phyloP scores from a whole-genome alignment of 2,329 filamentous ascomycete genomes.

The Apiospora aurea region DNA sequence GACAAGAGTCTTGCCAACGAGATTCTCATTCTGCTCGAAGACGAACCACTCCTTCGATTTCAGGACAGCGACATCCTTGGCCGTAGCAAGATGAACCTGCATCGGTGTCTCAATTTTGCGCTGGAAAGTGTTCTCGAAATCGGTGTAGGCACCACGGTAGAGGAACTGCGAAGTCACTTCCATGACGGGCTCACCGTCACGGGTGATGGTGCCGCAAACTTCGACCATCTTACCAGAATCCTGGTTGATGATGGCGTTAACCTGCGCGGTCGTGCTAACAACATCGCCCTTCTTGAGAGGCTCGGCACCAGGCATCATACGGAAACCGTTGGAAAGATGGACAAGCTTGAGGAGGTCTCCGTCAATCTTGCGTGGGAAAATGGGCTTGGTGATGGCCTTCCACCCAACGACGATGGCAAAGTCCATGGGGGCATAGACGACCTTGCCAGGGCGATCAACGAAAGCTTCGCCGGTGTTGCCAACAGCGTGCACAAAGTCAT shows the following conservation, averaged over 20 bases:
- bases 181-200: conserved; percentile 88
- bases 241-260: conserved; percentile 98
- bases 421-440: conserved; percentile 96
- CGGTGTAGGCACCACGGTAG: conserved; percentile 90
- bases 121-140: conserved; percentile 98
- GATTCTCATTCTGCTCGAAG: conserved; percentile 79
- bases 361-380: conserved; percentile 96
- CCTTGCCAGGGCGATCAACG: conserved; percentile 92
- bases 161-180: conserved; percentile 98
- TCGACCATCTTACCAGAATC: conserved; percentile 99
- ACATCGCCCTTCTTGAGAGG: conserved; percentile 95
- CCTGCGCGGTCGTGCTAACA: conserved; percentile 89
- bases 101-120: conserved; percentile 95
- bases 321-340: conserved; percentile 96
- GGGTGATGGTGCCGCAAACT: conserved; percentile 94
- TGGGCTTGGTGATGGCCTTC: conserved; percentile 99
- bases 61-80: conserved; percentile 91
- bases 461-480: conserved; percentile 98
- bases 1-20: conserved; percentile 90
- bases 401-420: conserved; percentile 98
- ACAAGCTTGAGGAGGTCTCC: conserved; percentile 96
- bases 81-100: conserved; percentile 85
- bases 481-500: conserved; percentile 98
- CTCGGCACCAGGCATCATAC: conserved; percentile 95
- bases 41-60: conserved; percentile 98